Percentiles rank a stretch among this genome's conserved stretches.
phyloP scores from a whole-genome alignment of 2,329 filamentous ascomycete species.

The Colletotrichum scovillei region DNA sequence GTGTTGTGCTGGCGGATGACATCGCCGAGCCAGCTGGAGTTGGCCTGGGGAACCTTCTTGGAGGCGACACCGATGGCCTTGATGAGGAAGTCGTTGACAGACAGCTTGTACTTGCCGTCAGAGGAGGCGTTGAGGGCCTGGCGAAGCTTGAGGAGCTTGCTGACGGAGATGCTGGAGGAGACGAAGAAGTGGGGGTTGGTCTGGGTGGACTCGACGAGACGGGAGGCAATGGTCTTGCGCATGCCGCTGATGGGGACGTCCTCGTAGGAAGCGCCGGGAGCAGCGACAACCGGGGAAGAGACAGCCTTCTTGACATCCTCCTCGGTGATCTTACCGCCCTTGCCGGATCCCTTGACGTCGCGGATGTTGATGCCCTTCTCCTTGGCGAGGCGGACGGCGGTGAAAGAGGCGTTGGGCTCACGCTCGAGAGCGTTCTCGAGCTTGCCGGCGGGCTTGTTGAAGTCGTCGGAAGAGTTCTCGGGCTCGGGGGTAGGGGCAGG shows the following conservation, averaged over 20 bases:
- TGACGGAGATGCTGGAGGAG: slow-evolving; percentile 88
- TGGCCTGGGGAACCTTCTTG: slow-evolving; percentile 94
- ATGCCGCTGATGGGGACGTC: slow-evolving; percentile 89
- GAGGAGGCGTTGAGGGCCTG: slow-evolving; percentile 89
- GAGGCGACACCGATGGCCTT: slow-evolving; percentile 92
- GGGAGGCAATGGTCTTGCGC: slow-evolving; percentile 97
- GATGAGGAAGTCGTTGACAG: slow-evolving; percentile 99
- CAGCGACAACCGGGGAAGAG: slow-evolving; percentile 63
- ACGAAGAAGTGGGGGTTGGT: slow-evolving; percentile 99
- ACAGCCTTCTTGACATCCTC: slow-evolving; percentile 91
- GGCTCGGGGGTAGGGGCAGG: slow-evolving; percentile 66
- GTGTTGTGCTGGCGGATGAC: slow-evolving; percentile 93
- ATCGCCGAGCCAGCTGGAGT: slow-evolving; percentile 93
- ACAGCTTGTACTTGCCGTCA: slow-evolving; percentile 97
- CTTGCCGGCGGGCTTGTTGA: slow-evolving; percentile 79
- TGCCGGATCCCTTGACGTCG: slow-evolving; percentile 86
- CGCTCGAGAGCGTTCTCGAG: slow-evolving; percentile 88
- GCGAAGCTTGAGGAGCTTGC: slow-evolving; percentile 96
- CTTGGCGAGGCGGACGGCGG: slow-evolving; percentile 83
- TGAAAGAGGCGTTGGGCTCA: slow-evolving; percentile 77
- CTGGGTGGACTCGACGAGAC: slow-evolving; percentile 84
- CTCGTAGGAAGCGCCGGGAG: slow-evolving; percentile 77
- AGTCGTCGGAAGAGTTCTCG: slow-evolving; percentile 49
- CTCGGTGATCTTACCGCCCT: slow-evolving; percentile 88
- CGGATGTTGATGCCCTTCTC: slow-evolving; percentile 85